phyloP scores from a whole-genome alignment of 2,329 filamentous ascomycete species.

The Nigrograna mackinnonii region DNA sequence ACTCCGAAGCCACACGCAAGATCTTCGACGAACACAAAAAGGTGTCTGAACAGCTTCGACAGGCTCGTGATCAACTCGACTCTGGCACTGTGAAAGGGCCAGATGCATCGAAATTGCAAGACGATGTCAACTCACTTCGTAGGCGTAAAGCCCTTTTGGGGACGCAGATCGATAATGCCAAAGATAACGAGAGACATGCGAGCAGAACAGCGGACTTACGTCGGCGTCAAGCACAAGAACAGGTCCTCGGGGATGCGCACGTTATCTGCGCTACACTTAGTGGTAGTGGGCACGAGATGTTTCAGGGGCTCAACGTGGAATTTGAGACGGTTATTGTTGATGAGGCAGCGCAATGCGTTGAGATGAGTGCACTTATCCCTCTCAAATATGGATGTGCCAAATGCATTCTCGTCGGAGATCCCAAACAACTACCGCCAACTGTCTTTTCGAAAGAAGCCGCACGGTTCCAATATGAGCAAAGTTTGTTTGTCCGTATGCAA shows the following conservation, averaged over 20 bases:
- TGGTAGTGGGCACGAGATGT: slow-evolving; percentile 96
- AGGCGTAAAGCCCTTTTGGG: slow-evolving; percentile 77
- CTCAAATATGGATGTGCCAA: slow-evolving; percentile 97
- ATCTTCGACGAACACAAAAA: slow-evolving; percentile 72
- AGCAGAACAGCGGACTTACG: slow-evolving; percentile 85
- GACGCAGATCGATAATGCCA: slow-evolving; percentile 81
- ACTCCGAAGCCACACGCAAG: slow-evolving; percentile 58
- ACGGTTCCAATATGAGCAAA: slow-evolving; percentile 94
- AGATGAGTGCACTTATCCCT: slow-evolving; percentile 93
- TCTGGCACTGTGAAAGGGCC: slow-evolving; percentile 62
- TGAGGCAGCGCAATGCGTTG: slow-evolving; percentile 96
- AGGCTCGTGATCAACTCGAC: slow-evolving; percentile 71
- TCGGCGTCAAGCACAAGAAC: slow-evolving; percentile 82
- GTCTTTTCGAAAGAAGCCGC: slow-evolving; percentile 93
- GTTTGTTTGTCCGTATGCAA: slow-evolving; percentile 98
- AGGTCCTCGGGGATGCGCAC: slow-evolving; percentile 87
- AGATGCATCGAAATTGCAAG: slow-evolving; percentile 68
- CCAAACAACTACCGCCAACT: slow-evolving; percentile 94
- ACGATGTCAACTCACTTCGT: slow-evolving; percentile 78
- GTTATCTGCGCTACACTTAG: slow-evolving; percentile 94
- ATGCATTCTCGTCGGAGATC: slow-evolving; percentile 96
- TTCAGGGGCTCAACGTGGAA: slow-evolving; percentile 89
- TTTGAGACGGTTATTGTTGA: slow-evolving; percentile 99
- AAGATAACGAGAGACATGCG: slow-evolving; percentile 81
- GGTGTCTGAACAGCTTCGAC: slow-evolving; percentile 67